These are phyloP conservation scores for Metschnikowia kunwiensis DNA, from an alignment of 805 yeast genomes.

Conservation along the genomic window DNA sequence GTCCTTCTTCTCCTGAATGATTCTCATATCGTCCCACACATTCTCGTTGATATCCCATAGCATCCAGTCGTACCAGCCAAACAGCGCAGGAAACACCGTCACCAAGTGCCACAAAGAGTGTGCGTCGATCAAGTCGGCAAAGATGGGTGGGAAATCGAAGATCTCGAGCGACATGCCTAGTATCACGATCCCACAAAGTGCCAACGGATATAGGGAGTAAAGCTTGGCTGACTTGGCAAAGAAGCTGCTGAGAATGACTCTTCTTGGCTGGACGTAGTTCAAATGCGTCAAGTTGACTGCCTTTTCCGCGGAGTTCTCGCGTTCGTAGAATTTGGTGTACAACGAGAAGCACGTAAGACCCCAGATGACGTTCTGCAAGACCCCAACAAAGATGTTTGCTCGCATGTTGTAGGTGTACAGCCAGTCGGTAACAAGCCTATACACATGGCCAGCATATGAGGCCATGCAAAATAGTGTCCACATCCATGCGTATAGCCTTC, in stretches of 20 bases:
- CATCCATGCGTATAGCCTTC: constrained; percentile 21
- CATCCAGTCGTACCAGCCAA: constrained; percentile 46
- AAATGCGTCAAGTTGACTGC: constrained; percentile 24
- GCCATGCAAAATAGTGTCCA: constrained; percentile 43
- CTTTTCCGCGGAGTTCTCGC: constrained; percentile 18
- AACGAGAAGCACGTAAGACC: constrained; percentile 29
- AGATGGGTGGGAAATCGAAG: constrained; percentile 64
- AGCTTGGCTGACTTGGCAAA: constrained; percentile 35
- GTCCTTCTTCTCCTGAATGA: constrained; percentile 9
- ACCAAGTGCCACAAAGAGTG: constrained; percentile 22
- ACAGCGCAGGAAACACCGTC: constrained; percentile 38
- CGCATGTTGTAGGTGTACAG: constrained; percentile 92
- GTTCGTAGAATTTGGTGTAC: constrained; percentile 30
- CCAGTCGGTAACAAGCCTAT: constrained; percentile 69
- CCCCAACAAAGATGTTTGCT: constrained; percentile 77
- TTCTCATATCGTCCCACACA: constrained; percentile 16
- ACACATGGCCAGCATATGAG: constrained; percentile 62
- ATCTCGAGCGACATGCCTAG: constrained; percentile 86
- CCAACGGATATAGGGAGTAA: constrained; percentile 38
- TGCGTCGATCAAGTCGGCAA: constrained; percentile 20
- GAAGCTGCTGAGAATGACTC: constrained; percentile 30
- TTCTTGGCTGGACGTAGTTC: constrained; percentile 23
- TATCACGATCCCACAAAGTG: constrained; percentile 43
- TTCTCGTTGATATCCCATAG: constrained; percentile 42
- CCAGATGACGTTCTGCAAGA: constrained; percentile 59